Percentiles rank a stretch among this genome's conserved stretches.
These are phyloP conservation scores for Symbiodinium pilosum DNA, from an alignment of 73 alveolate genomes.

Conservation along the genomic window DNA sequence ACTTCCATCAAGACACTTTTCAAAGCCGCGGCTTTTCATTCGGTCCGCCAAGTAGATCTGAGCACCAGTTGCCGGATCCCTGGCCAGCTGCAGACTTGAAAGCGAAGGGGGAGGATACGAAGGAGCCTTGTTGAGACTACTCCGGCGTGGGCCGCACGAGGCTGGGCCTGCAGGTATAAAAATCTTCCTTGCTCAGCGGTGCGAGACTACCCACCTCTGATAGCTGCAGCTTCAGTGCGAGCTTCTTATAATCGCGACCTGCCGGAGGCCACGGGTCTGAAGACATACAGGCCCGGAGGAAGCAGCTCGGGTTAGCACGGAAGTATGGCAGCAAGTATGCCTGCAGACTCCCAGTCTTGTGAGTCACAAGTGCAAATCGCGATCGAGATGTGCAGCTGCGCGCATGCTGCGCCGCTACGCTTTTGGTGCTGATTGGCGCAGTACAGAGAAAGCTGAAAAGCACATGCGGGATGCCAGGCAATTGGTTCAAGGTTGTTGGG, in stretches of 20 bases:
- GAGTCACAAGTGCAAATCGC: too few species aligned
- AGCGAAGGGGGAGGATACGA: too few species aligned
- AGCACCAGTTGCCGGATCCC: conserved; percentile 67
- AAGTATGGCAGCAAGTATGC: background rate
- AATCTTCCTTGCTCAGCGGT: background rate
- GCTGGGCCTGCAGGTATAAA: conserved; percentile 35
- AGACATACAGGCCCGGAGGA: background rate
- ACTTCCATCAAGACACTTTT: too few species aligned
- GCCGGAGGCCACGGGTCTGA: background rate
- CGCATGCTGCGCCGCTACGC: too few species aligned
- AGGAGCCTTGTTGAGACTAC: conserved; percentile 2
- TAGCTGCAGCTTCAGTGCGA: conserved; percentile 42
- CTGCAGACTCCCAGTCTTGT: too few species aligned
- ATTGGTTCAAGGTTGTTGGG: too few species aligned
- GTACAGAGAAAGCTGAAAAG: too few species aligned
- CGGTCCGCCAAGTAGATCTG: conserved; percentile 50
- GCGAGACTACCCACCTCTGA: conserved; percentile 17
- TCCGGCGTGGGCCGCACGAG: conserved; percentile 52
- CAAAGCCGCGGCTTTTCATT: conserved; percentile 10
- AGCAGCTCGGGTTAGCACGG: background rate
- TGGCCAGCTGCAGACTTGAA: background rate
- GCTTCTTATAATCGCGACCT: conserved; percentile 77
- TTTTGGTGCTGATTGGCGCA: too few species aligned
- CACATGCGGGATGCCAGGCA: too few species aligned
- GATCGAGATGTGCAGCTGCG: too few species aligned